Base-by-base conservation (phyloP, 306 rosid species). In the Clitoria ternatea region DNA sequence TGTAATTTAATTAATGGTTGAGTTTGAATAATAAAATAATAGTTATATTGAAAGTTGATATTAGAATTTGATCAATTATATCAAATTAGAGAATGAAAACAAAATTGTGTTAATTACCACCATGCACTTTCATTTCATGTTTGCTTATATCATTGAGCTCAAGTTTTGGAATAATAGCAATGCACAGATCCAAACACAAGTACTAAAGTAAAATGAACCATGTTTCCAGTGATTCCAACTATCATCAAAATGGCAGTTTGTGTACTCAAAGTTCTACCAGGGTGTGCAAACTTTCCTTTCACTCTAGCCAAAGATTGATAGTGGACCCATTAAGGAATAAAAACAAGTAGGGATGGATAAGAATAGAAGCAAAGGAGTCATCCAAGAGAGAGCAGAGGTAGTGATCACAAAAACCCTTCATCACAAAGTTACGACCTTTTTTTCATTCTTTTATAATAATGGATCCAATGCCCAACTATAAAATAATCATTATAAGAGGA, bases 381-480 rank as follows among this genome's bases (percentile, higher is more conserved):
- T 49, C 45, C 44, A 44, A 69, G 12, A 57, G 55, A 73, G 82
- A 77, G 73, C 69, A 81, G 69, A 36, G 43, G 79, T 43, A 53
- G 65, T 72, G 42, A 76, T 80, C 84, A 63, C 71, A 13, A 42
- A 42, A 66, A 71, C 47, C 78, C 85, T 81, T 81, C 81, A 35
- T 40, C 27, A 61, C 76, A 87, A 84, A 84, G 89, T 74, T 47
- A 79, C 54, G 45, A 50, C 19, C 56, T 47, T 57, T 61, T 59
- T 50, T 66, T 61, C 36, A 30, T n/a, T 61, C 8, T 36, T 71
- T 81, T 29, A 14, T 10, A 32, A 12, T 24, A 9, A 49, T 43
- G 85, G 77, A 78, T 77, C 85, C 82, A 72, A 72, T 66, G 80
- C 18, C 45, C 82, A 73, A 61, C 73, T 61, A 61, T 15, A 77